Conservation (phyloP, 1,284 basidiomycete genomes). For the Anthracocystis walkeri region DNA sequence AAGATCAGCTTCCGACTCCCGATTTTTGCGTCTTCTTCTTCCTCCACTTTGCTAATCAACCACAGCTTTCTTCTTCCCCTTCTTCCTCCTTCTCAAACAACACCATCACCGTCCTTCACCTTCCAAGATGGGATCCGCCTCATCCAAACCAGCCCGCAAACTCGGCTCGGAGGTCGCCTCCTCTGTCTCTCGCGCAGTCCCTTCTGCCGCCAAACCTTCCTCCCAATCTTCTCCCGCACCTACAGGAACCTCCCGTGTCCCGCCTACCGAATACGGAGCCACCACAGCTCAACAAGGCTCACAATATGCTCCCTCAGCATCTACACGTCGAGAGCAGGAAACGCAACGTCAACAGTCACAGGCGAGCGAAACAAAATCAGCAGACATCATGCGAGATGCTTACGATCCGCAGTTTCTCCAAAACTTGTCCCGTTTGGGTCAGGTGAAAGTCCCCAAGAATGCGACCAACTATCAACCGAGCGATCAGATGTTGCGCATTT, state of each 20-base stretch:
- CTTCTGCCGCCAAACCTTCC: constrained; percentile 29
- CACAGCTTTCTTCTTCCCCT: background rate
- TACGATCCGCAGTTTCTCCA: constrained; percentile 52
- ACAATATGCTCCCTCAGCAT: constrained; percentile 29
- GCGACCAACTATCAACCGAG: constrained; percentile 49
- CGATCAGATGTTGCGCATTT: constrained; percentile 54
- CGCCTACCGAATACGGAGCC: constrained; percentile 31
- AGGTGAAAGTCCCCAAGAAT: constrained; percentile 49
- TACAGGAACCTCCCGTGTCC: constrained; percentile 7
- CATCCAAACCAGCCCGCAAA: constrained; percentile 55
- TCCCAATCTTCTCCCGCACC: constrained; percentile 10
- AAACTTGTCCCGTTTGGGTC: constrained; percentile 46
- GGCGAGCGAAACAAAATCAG: constrained; percentile 47
- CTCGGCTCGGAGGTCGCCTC: constrained; percentile 41
- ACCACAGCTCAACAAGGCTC: constrained; percentile 24
- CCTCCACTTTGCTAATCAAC: constrained; percentile 45
- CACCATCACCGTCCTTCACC: background rate
- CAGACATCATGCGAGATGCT: constrained; percentile 52
- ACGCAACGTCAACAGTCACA: constrained; percentile 33
- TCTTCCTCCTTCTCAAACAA: background rate
- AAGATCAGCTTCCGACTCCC: constrained; percentile 29
- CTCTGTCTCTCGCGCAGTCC: constrained; percentile 28
- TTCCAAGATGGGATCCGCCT: constrained; percentile 48
- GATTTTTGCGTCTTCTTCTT: constrained; percentile 11
- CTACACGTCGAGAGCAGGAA: constrained; percentile 30